phyloP scores from a whole-genome alignment of 2,329 filamentous ascomycete species.

The Fusarium sp. region DNA sequence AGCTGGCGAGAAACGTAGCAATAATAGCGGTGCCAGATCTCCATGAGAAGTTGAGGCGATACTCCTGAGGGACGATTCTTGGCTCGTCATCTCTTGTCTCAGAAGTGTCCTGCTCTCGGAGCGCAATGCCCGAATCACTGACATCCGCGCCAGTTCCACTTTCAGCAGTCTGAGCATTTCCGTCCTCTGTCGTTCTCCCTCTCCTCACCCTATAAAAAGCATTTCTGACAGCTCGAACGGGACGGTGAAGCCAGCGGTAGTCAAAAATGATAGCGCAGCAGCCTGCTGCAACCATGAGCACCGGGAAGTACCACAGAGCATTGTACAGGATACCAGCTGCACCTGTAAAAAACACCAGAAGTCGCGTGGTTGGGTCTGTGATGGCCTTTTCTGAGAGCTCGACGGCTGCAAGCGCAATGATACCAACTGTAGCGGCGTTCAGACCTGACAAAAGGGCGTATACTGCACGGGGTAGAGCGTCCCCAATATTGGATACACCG shows the following conservation, averaged over 20 bases:
- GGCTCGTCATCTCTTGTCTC: not conserved
- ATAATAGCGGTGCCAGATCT: slow-evolving; percentile 59
- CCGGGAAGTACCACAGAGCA: slow-evolving; percentile 80
- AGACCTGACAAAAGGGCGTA: slow-evolving; percentile 79
- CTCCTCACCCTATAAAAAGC: fast-evolving
- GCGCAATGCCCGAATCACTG: fast-evolving
- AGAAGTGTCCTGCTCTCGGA: not conserved
- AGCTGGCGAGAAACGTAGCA: slow-evolving; percentile 65
- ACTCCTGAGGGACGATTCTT: slow-evolving; percentile 52
- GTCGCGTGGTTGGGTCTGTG: slow-evolving; percentile 71
- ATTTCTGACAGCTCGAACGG: not conserved
- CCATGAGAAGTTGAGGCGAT: slow-evolving; percentile 60
- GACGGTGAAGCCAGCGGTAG: slow-evolving; percentile 58
- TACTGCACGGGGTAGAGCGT: slow-evolving; percentile 70
- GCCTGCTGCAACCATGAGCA: slow-evolving; percentile 54
- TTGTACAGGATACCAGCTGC: slow-evolving; percentile 77
- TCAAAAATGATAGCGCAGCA: not conserved
- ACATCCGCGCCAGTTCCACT: not conserved
- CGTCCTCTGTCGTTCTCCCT: fast-evolving
- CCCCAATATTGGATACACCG: slow-evolving; percentile 71
- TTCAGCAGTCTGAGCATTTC: not conserved
- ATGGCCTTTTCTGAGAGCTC: slow-evolving; percentile 76
- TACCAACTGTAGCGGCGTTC: slow-evolving; percentile 78
- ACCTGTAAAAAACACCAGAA: slow-evolving; percentile 73
- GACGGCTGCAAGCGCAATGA: slow-evolving; percentile 78